phyloP scores from a whole-genome alignment of 768 basidiomycete species.

The Artomyces pyxidatus region DNA sequence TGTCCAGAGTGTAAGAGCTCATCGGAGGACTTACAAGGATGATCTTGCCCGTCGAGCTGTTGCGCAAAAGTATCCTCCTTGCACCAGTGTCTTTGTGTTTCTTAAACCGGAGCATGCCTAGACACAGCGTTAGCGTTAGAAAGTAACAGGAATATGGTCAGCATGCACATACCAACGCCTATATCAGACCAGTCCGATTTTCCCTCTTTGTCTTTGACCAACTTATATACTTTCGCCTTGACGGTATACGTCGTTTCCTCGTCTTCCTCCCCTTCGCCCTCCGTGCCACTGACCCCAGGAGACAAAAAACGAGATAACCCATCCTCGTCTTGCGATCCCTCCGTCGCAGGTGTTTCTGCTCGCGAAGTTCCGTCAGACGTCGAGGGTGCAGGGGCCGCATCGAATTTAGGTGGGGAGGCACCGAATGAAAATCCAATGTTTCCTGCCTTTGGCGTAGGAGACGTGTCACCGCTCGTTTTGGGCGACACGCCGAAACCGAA shows the following conservation, averaged over 20 bases:
- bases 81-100: conserved; percentile 56
- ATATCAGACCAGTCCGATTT: conserved; percentile 52
- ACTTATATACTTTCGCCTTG: conserved; percentile 54
- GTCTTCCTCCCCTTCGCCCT: conserved; percentile 77
- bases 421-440: conserved; percentile 17
- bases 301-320: conserved; percentile 16
- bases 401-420: conserved; percentile 11
- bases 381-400: neutral
- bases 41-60: conserved; percentile 69
- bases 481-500: conserved; percentile 45
- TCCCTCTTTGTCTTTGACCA: conserved; percentile 43
- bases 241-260: conserved; percentile 59
- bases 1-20: neutral
- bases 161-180: conserved; percentile 63
- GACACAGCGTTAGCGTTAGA: too few relatives aligned
- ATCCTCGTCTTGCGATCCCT: conserved; percentile 19
- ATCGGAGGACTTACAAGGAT: conserved; percentile 46
- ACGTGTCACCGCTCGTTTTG: conserved; percentile 21
- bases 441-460: conserved; percentile 1
- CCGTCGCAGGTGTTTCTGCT: conserved; percentile 19
- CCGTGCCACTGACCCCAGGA: conserved; percentile 41
- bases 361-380: neutral
- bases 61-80: conserved; percentile 61
- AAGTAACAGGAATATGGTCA: too few relatives aligned
- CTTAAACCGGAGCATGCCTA: conserved; percentile 66